These are phyloP conservation scores for Fallopia convolvulus DNA, from an alignment of 148 eudicot species.

Conservation along the genomic window DNA sequence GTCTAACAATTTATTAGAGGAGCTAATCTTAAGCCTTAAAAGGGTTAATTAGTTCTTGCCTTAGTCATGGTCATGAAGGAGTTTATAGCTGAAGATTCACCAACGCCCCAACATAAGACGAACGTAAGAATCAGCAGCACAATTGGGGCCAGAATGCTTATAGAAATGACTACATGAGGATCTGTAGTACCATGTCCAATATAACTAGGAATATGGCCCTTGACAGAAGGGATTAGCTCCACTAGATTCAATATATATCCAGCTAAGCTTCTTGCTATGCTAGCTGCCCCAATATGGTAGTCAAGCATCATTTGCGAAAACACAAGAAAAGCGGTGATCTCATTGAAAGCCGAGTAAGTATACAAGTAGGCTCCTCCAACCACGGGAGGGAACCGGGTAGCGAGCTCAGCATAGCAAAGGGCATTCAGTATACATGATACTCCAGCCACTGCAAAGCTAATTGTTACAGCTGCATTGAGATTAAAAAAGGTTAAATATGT, in stretches of 20 bases:
- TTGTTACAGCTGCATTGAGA: slow-evolving; percentile 68
- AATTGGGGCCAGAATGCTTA: slow-evolving; percentile 76
- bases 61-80: slow-evolving; percentile 77
- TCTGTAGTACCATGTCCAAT: slow-evolving; percentile 73
- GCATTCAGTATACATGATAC: slow-evolving; percentile 89
- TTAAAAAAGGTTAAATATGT: neutral
- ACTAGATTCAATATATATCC: slow-evolving; percentile 59
- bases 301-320: slow-evolving; percentile 93
- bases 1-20: neutral
- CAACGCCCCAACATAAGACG: slow-evolving; percentile 81
- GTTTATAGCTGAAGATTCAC: slow-evolving; percentile 81
- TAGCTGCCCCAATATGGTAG: slow-evolving; percentile 97
- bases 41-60: slow-evolving; percentile 22
- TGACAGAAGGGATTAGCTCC: slow-evolving; percentile 62
- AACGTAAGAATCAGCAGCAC: slow-evolving; percentile 53
- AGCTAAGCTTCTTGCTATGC: slow-evolving; percentile 95
- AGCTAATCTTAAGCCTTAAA: neutral
- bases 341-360: slow-evolving; percentile 91
- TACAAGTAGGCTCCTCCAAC: slow-evolving; percentile 97
- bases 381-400: slow-evolving; percentile 93
- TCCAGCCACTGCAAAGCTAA: slow-evolving; percentile 87
- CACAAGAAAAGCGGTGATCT: slow-evolving; percentile 95
- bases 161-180: slow-evolving; percentile 50
- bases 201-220: slow-evolving; percentile 75
- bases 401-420: slow-evolving; percentile 91